phyloP scores from a whole-genome alignment of 306 rosid species.

The Mimosa bimucronata region DNA sequence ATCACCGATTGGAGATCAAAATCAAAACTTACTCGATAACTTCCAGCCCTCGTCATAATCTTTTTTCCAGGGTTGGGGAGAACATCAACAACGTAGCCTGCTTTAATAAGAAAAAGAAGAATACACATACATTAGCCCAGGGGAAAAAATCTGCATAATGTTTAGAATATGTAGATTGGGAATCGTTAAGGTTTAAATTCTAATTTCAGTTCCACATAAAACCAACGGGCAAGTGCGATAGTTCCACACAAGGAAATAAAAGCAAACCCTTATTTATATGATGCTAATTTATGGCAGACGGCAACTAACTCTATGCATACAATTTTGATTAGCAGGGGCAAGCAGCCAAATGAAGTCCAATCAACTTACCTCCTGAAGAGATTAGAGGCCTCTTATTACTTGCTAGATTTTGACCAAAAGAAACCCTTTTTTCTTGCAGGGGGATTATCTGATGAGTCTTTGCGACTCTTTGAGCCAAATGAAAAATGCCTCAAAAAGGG shows the following conservation, averaged over 20 bases:
- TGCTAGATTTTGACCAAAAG: constrained; percentile 90
- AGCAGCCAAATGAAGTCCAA: constrained; percentile 31
- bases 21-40: constrained; percentile 36
- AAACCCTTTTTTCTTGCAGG: constrained; percentile 77
- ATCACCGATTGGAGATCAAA: constrained; percentile 26
- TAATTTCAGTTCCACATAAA: constrained; percentile 31
- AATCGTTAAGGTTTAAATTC: constrained; percentile 12
- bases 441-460: constrained; percentile 54
- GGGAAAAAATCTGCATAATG: not conserved
- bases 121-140: constrained; percentile 3
- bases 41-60: constrained; percentile 40
- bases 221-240: constrained; percentile 17
- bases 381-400: constrained; percentile 47
- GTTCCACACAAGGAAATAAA: constrained; percentile 8
- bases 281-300: constrained; percentile 26
- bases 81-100: constrained; percentile 50
- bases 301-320: constrained; percentile 25
- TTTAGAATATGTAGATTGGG: constrained; percentile 3
- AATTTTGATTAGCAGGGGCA: constrained; percentile 26
- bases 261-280: not conserved
- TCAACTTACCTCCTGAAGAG: constrained; percentile 59
- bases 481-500: constrained; percentile 87
- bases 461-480: constrained; percentile 77
- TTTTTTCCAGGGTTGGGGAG: constrained; percentile 42
- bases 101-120: constrained; percentile 29